Base-by-base conservation (phyloP, 139 green algal genomes). In the Ostreobium quekettii region DNA sequence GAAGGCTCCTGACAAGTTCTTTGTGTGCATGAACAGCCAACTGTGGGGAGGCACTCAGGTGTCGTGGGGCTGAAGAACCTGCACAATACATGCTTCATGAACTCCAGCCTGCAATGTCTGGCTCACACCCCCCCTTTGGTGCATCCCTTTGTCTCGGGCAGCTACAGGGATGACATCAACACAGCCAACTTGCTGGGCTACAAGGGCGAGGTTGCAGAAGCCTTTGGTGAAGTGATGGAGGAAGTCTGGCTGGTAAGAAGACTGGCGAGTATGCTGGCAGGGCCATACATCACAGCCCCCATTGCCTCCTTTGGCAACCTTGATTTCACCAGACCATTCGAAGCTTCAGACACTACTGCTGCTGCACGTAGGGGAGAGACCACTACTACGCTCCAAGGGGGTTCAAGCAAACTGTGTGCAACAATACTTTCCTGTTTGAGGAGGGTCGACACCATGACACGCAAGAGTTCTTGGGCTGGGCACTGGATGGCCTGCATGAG, bases 21-120 rank as follows among this genome's bases (percentile, higher is more conserved):
- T n/a, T n/a, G n/a, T n/a, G n/a, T n/a, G n/a, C n/a, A n/a, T n/a
- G n/a, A n/a, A 95, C n/a, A n/a, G n/a, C n/a, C n/a, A n/a, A n/a
- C n/a, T n/a, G n/a, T n/a, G n/a, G n/a, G n/a, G n/a, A n/a, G n/a
- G 8, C 48, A 7, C 0, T 75, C 74, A 0, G 89, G 88, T 0
- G 63, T 88, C 46, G 78, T 78, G 1, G 89, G 89, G 0, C 81
- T 95, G 38, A 56, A 60, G 36, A 95, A 96, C 74, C 76, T 95
- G 64, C 89, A 87, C 60, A 96, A 96, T 79, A 96, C 90, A 0
- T 96, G 90, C 81, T 96, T 95, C 83, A 93, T 94, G 87, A 97
- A 97, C 87, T 84, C 61, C 60, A 83, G 75, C 56, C 70, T 97
- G 74, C 92, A 98, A 83, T 97, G 93, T 85, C 81, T 98, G 36